Evolutionary conservation across 306 rosid species (phyloP).

Genomic region (Cucurbita moschata): DNA sequence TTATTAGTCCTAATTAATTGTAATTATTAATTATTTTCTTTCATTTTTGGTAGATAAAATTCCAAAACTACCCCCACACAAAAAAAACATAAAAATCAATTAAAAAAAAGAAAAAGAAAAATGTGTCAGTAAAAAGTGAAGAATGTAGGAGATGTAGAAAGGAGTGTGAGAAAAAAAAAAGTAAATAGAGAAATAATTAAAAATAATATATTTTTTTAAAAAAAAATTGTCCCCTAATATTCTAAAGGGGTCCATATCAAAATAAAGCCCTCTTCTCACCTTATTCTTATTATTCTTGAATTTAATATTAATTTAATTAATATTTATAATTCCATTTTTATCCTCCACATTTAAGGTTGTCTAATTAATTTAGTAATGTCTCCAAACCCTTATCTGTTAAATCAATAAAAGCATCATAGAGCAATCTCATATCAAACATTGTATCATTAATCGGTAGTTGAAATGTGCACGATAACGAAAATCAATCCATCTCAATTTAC

Average conservation of each 20-base stretch:
- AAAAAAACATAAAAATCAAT: neutral
- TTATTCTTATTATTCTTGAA: too few relatives aligned
- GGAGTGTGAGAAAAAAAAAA: neutral
- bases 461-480: too few relatives aligned
- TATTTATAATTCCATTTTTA: neutral
- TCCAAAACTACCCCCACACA: neutral
- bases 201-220: too few relatives aligned
- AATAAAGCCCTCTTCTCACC: neutral
- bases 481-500: too few relatives aligned
- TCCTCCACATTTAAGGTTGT: neutral
- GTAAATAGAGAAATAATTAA: too few relatives aligned
- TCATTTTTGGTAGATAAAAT: neutral
- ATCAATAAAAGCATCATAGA: neutral
- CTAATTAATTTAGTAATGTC: neutral
- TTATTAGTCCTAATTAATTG: neutral
- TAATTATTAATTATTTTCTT: neutral
- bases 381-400: neutral
- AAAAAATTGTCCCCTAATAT: conserved; percentile 53
- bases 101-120: neutral
- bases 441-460: too few relatives aligned
- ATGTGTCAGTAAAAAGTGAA: conserved; percentile 3
- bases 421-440: too few relatives aligned
- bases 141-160: neutral
- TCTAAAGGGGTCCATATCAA: conserved; percentile 46
- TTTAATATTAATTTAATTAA: too few relatives aligned